Percentiles rank a stretch among this genome's conserved stretches.
Evolutionary conservation across 805 yeast genomes (phyloP).

Genomic region (Tetrapisispora pingtungensis): DNA sequence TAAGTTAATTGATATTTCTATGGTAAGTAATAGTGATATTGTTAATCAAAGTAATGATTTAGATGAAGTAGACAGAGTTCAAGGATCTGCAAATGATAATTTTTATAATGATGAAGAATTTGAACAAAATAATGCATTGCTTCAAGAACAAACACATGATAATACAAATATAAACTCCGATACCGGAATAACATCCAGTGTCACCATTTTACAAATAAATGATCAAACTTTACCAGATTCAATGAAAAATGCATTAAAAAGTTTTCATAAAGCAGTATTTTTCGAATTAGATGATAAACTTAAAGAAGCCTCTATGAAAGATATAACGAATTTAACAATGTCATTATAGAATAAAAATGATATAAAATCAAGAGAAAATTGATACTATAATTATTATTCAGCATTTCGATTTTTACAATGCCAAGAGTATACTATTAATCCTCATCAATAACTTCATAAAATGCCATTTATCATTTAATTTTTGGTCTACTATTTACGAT

Average conservation of each 20-base stretch:
- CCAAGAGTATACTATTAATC: too few species aligned
- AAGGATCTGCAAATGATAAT: not conserved
- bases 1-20: slow-evolving; percentile 28
- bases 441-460: too few species aligned
- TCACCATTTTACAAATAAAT: not conserved
- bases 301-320: not conserved
- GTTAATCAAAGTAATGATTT: slow-evolving; percentile 12
- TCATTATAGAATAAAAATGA: not conserved
- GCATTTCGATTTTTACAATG: too few species aligned
- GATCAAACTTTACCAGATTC: not conserved
- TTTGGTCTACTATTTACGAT: too few species aligned
- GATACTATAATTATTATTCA: too few species aligned
- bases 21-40: slow-evolving; percentile 29
- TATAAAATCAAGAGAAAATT: too few species aligned
- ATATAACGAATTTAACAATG: not conserved
- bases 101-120: not conserved
- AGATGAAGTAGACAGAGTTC: not conserved
- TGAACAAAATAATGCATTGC: not conserved
- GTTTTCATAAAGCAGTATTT: not conserved
- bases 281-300: not conserved
- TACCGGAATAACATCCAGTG: not conserved
- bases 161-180: not conserved
- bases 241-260: not conserved
- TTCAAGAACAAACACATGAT: not conserved
- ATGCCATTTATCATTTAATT: too few species aligned